Evolutionary conservation across 139 green algal genomes (phyloP), one percentile per base, ranked within the genome.

Genomic region (Chlorella sp.): DNA sequence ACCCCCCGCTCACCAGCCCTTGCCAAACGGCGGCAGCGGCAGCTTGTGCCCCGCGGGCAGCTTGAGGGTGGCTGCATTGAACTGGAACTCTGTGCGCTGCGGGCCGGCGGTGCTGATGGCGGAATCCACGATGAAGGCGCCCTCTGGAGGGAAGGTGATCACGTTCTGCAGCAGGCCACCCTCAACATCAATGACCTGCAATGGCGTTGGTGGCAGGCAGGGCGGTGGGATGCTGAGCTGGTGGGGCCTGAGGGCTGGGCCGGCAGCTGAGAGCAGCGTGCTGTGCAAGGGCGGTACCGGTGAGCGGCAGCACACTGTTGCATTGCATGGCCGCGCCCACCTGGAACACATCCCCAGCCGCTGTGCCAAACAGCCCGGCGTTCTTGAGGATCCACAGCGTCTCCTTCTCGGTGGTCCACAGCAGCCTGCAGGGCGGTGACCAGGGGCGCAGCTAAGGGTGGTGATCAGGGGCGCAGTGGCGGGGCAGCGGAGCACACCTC

Each of bases 101-200:
- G 76, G 51, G 15, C 83, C 88, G 6, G 74, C 90, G 26, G 90
- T 80, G 20, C 89, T 26, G 23, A 96, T 87, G 60, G 30, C 82
- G n/a, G 90, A 91, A 78, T 96, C 84, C 0, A 98, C 95, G 0
- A 95, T 87, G 85, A 98, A 98, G 20, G 91, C 85, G 4, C 94
- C 96, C 9, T 92, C 90, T 92, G 79, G 96, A 2, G 96, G 95
- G 85, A 98, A 98, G 16, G 88, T 94, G 76, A 98, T 98, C 9
- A 98, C 89, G 82, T 98, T 98, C 36, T 97, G 92, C 64, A 98
- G 87, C 2, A 70, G 89, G 32, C 34, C 51, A 0, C 51, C 70
- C 0, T 90, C 67, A 32, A 93, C 85, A 84, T 98, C 95, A 76
- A 98, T 97, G 18, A 97, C 91, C 94, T 98, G 93, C 32, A 79